Conservation (phyloP, 176 grass and related monocot species). For the Stipa capillata region DNA sequence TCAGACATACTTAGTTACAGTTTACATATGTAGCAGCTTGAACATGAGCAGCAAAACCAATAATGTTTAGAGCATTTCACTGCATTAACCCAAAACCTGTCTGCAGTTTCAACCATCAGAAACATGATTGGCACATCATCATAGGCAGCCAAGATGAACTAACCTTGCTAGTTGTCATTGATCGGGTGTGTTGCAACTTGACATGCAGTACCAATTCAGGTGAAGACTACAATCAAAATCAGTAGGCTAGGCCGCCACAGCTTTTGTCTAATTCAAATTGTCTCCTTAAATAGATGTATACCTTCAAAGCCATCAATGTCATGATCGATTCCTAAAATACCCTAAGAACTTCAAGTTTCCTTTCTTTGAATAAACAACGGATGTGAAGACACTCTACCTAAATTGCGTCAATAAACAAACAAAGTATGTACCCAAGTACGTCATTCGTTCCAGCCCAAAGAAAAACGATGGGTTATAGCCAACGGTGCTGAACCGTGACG, state of each 20-base stretch:
- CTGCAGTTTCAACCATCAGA: background rate
- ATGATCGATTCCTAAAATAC: background rate
- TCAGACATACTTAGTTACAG: background rate
- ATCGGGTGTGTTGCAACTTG: background rate
- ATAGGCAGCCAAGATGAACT: background rate
- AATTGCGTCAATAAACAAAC: background rate
- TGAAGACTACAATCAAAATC: background rate
- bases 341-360: background rate
- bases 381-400: background rate
- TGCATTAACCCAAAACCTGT: background rate
- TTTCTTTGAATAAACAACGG: background rate
- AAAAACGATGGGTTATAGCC: background rate
- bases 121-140: background rate
- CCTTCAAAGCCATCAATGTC: conserved; percentile 4
- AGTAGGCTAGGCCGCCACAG: background rate
- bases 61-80: background rate
- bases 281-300: background rate
- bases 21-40: background rate
- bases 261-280: background rate
- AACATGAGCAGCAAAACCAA: background rate
- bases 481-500: background rate
- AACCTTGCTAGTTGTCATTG: background rate
- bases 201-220: background rate
- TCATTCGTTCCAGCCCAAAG: background rate
- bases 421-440: background rate